These are phyloP conservation scores for Phialophora chinensis DNA, from an alignment of 2,329 filamentous ascomycete genomes.

Conservation along the genomic window DNA sequence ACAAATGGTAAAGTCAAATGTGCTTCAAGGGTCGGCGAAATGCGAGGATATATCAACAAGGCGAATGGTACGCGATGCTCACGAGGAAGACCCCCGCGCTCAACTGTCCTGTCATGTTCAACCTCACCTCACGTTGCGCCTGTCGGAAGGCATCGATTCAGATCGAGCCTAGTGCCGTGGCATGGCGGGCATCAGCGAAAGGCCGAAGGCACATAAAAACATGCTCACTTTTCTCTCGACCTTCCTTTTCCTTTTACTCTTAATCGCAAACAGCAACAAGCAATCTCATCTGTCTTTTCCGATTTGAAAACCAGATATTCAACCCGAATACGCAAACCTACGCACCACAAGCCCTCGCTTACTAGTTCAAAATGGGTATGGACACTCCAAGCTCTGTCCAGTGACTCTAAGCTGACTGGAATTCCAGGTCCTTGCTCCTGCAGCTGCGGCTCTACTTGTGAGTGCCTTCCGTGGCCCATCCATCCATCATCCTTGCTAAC, in stretches of 20 bases:
- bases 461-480: slow-evolving; percentile 56
- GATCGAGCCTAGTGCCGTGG: slow-evolving; percentile 5
- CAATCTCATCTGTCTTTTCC: slow-evolving; percentile 24
- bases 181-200: slow-evolving; percentile 15
- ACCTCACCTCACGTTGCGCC: not conserved
- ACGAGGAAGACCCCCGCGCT: not conserved
- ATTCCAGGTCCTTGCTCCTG: slow-evolving; percentile 36
- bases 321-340: slow-evolving; percentile 13
- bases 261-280: slow-evolving; percentile 33
- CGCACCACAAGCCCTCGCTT: slow-evolving; percentile 21
- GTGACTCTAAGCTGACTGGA: slow-evolving; percentile 23
- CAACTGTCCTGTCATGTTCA: not conserved
- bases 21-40: not conserved
- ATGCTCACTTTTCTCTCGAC: slow-evolving; percentile 27
- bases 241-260: slow-evolving; percentile 12
- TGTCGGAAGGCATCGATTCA: slow-evolving; percentile 1
- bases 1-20: not conserved
- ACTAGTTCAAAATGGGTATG: slow-evolving; percentile 34
- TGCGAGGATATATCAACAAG: not conserved
- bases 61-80: not conserved
- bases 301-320: slow-evolving; percentile 9
- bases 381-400: not conserved
- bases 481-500: slow-evolving; percentile 47
- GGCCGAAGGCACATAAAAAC: slow-evolving; percentile 25
- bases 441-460: slow-evolving; percentile 39